Evolutionary conservation across 108 stramenopile species (phyloP).

Genomic region (Cyclotella sp.): DNA sequence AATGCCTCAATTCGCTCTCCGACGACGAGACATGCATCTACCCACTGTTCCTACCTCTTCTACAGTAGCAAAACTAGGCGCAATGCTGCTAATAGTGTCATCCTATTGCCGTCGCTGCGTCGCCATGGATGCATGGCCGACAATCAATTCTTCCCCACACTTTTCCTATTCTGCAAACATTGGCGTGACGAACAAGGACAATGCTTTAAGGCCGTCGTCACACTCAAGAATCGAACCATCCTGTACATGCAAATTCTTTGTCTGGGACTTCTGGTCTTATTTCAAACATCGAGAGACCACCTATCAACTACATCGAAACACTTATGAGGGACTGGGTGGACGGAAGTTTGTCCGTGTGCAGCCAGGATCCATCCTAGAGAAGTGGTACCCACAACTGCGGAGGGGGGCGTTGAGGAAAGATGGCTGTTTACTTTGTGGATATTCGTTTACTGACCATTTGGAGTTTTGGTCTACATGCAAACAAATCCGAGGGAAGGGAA

Average conservation of each 20-base stretch:
- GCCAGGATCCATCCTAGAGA: conserved; percentile 24
- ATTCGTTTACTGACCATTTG: conserved; percentile 47
- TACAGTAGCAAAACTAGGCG: too few species aligned
- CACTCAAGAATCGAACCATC: neutral
- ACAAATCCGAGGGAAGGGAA: conserved; percentile 12
- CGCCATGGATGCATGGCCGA: conserved; percentile 16
- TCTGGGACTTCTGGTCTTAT: conserved; percentile 9
- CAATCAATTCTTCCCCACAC: conserved; percentile 5
- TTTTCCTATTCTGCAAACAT: neutral
- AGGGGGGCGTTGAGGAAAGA: conserved; percentile 24
- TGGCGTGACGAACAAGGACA: neutral
- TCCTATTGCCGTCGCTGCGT: neutral
- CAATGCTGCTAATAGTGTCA: too few species aligned
- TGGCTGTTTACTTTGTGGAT: conserved; percentile 40
- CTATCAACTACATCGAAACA: neutral
- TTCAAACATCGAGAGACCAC: conserved; percentile 2
- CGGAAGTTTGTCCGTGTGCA: conserved; percentile 39
- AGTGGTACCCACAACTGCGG: conserved; percentile 29
- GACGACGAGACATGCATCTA: too few species aligned
- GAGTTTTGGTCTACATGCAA: conserved; percentile 40
- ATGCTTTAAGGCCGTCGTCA: neutral
- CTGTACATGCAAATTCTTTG: neutral
- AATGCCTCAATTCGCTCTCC: too few species aligned
- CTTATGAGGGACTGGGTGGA: conserved; percentile 38
- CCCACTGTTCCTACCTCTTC: too few species aligned